These are phyloP conservation scores for Chrysosporium keratinophilum DNA, from an alignment of 2,329 filamentous ascomycete species.

Conservation along the genomic window DNA sequence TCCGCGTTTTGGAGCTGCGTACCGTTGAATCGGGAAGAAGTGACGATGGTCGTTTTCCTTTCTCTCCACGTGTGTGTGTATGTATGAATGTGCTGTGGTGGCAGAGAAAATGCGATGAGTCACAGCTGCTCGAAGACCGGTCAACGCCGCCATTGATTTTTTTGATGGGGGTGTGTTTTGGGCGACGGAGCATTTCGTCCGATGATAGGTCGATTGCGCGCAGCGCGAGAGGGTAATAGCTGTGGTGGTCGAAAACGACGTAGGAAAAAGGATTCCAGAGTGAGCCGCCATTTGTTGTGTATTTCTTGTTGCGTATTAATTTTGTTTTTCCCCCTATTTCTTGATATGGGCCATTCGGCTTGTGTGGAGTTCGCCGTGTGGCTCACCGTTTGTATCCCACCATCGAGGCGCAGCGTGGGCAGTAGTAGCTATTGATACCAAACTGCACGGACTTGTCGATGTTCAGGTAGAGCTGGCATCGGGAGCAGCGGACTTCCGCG, in stretches of 20 bases:
- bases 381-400: constrained; percentile 35
- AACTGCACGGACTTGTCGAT: constrained; percentile 37
- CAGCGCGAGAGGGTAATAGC: too few relatives aligned
- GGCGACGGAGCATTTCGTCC: too few relatives aligned
- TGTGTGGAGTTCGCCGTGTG: neutral
- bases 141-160: neutral
- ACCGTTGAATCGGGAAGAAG: neutral
- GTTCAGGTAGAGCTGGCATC: constrained; percentile 40
- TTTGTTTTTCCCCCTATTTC: neutral
- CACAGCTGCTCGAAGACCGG: neutral
- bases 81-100: too few relatives aligned
- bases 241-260: too few relatives aligned
- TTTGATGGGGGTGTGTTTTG: neutral
- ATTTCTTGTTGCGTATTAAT: neutral
- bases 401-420: constrained; percentile 36
- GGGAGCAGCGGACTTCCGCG: constrained; percentile 35
- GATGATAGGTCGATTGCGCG: too few relatives aligned
- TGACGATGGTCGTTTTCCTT: neutral
- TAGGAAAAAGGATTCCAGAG: too few relatives aligned
- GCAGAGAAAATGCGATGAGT: neutral
- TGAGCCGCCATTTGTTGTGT: too few relatives aligned
- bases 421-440: constrained; percentile 43
- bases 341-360: too few relatives aligned
- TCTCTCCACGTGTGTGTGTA: too few relatives aligned
- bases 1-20: neutral